These are phyloP conservation scores for Sherardia arvensis DNA, from an alignment of 257 asterid genomes.

Conservation along the genomic window DNA sequence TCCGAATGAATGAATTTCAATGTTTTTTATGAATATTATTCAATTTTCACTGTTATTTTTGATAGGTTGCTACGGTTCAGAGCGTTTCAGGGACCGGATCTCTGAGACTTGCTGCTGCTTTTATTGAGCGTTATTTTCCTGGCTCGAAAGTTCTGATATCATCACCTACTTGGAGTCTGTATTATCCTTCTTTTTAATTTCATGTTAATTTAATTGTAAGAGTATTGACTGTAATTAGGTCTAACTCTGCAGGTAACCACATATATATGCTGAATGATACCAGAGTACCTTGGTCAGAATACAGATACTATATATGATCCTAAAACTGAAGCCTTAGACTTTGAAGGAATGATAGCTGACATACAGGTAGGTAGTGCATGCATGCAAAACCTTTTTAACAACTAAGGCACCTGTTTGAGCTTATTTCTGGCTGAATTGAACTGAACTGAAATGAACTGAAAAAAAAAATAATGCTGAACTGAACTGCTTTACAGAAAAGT, in stretches of 20 bases:
- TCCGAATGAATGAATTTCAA: slow-evolving; percentile 4
- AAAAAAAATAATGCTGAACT: too few species aligned
- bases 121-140: slow-evolving; percentile 79
- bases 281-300: slow-evolving; percentile 88
- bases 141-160: slow-evolving; percentile 81
- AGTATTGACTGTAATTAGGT: slow-evolving; percentile 2
- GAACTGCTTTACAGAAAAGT: too few species aligned
- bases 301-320: slow-evolving; percentile 90
- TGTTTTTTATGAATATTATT: too few species aligned
- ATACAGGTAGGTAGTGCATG: slow-evolving; percentile 95
- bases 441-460: too few species aligned
- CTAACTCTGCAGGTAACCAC: slow-evolving; percentile 65
- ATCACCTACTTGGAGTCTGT: slow-evolving; percentile 92
- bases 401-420: too few species aligned
- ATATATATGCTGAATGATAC: slow-evolving; percentile 90
- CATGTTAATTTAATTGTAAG: too few species aligned
- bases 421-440: too few species aligned
- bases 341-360: slow-evolving; percentile 91
- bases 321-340: slow-evolving; percentile 83
- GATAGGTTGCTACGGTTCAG: slow-evolving; percentile 87
- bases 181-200: slow-evolving; percentile 5
- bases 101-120: slow-evolving; percentile 85
- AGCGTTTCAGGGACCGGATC: slow-evolving; percentile 99
- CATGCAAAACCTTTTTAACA: too few species aligned
- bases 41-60: slow-evolving; percentile 5